Base-by-base conservation (phyloP, 1,284 basidiomycete species). In the Papiliotrema laurentii region DNA sequence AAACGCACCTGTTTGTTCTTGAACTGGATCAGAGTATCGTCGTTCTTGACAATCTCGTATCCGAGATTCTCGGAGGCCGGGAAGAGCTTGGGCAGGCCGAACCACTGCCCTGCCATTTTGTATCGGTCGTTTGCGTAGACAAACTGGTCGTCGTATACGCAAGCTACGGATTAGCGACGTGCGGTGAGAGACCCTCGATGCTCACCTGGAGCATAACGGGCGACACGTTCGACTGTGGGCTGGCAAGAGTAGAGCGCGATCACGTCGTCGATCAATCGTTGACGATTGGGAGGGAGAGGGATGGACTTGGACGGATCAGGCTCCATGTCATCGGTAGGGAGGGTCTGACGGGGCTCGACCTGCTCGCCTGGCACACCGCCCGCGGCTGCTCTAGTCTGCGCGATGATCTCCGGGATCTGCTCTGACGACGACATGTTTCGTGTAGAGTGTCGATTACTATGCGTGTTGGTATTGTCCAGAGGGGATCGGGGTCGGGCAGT, bases 21-120 rank as follows among this genome's bases (percentile, higher is more conserved):
- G 56, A 68, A 68, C 52, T 68, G 65, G 36, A 66, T 68, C 45
- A 68, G 49, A 11, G 59, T 63, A 28, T 61, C 60, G 45, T 66
- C 62, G 49, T 65, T 66, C 48, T 59, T 58, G 48, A 63, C 58
- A 34, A 68, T 55, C 47, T 68, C 61, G 49, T 65, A 65, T 16
- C 60, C 55, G 19, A 61, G 48, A 43, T 63, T 61, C 41, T 59
- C 58, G 13, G 58, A 61, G 16, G 41, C 49, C 2, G 60, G 59
- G 59, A 66, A 66, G 7, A 66, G 55, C 37, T 66, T 64, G 25
- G 58, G 58, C 6, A 66, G 54, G 30, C 60, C 64, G 42, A 60
- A 63, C 63, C 63, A 66, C 40, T 66, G 63, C 11, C 60, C 63
- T 3, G 63, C 64, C 61, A 64, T 64, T 49, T 66, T 64, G 55